Conservation (phyloP, 306 rosid species). For the Clitoria ternatea region DNA sequence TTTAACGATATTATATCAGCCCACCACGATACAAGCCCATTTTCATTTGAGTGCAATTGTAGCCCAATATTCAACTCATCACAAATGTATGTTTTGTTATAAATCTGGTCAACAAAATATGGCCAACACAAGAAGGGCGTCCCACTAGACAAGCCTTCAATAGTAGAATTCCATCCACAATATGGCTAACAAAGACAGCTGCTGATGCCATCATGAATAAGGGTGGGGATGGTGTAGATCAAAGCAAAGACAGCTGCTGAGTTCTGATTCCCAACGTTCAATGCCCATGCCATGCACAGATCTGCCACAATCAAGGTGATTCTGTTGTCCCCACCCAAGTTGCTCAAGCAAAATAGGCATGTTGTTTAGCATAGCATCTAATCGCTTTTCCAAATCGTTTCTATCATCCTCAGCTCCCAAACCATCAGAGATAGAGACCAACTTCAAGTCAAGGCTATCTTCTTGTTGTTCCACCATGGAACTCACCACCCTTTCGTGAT, state of each 20-base stretch:
- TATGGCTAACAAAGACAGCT: conserved; percentile 24
- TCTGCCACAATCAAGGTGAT: conserved; percentile 16
- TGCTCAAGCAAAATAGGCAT: conserved; percentile 40
- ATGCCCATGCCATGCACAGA: conserved; percentile 8
- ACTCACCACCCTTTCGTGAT: conserved; percentile 28
- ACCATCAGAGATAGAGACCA: conserved; percentile 38
- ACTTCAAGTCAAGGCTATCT: background rate
- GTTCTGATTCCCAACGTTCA: conserved; percentile 22
- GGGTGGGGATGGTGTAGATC: conserved; percentile 18
- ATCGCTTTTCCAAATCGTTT: background rate
- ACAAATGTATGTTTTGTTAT: conserved; percentile 28
- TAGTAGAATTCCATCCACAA: conserved; percentile 51
- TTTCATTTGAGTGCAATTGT: conserved; percentile 27
- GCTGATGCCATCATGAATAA: conserved; percentile 31
- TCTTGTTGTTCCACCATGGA: background rate
- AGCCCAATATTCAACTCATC: conserved; percentile 45
- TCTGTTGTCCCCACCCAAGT: background rate
- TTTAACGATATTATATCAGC: no score
- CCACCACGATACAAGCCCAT: conserved; percentile 14
- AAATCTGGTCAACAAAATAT: conserved; percentile 31
- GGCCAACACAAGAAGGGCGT: conserved; percentile 57
- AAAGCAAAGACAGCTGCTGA: background rate
- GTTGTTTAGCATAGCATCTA: background rate
- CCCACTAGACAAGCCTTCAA: conserved; percentile 43
- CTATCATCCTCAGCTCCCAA: conserved; percentile 33